Evolutionary conservation across 768 basidiomycete species (phyloP), one percentile per base, ranked within the genome.

Genomic region (Boletus huronensis): DNA sequence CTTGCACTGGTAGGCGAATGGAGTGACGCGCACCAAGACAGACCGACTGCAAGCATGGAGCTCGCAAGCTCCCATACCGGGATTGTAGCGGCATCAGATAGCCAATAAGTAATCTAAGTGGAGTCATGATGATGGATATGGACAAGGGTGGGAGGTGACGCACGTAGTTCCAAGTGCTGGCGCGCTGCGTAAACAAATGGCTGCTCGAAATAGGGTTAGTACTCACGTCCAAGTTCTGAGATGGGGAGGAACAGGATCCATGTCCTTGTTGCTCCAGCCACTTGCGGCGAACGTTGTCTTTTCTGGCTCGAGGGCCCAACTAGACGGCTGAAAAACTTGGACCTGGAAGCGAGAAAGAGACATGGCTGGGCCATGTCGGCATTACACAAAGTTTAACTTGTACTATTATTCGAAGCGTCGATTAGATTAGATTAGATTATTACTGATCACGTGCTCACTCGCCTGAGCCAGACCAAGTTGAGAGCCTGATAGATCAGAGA

Each of bases 241-340:
- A 25, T 81, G 68, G 0, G 71, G 77, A 38, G 84, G 83, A 11
- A 88, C 85, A 6, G 87, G 87, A 58, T 88, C 88, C 83, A 89
- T 88, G 63, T 88, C 88, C 61, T 80, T 79, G 70, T 90, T 91
- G 58, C 73, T 77, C 84, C 85, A 88, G 66, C 77, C 61, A 76
- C 77, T 46, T 64, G 77, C 9, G 77, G 82, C 29, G 59, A 85
- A 81, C 21, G 77, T 79, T 23, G 80, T 77, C 38, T 76, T 67
- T 49, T 78, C 76, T 10, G 79, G 76, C 60, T 81, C 73, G 35
- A 86, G 76, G 14, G 70, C 74, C 83, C 81, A 83, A 25, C 64
- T 61, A 11, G 76, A 73, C 3, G 29, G 40, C 5, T 6, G 36
- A 38, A 38, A n/a, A 10, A 38, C n/a, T n/a, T n/a, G 9, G 36